phyloP scores from a whole-genome alignment of 2,329 filamentous ascomycete genomes.

The Sordariomycetes sp. region DNA sequence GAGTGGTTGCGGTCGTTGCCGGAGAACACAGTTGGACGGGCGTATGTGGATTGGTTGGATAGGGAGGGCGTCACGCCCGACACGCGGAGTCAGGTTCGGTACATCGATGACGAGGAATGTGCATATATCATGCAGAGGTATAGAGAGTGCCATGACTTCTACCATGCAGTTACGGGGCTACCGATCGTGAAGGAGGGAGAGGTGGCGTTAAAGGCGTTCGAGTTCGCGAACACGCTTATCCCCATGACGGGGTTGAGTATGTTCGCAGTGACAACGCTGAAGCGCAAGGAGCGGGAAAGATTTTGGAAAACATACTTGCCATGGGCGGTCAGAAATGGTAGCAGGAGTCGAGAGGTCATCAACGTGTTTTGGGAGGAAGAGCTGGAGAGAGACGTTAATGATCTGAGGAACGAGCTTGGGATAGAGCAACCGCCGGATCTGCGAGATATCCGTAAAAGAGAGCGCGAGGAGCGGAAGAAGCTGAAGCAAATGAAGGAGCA shows the following conservation, averaged over 20 bases:
- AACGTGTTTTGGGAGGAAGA: conserved; percentile 98
- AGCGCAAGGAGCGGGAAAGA: conserved; percentile 65
- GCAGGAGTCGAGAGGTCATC: conserved; percentile 69
- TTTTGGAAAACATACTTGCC: conserved; percentile 74
- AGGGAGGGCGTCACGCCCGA: conserved; percentile 89
- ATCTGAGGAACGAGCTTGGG: conserved; percentile 63
- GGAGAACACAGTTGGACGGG: conserved; percentile 64
- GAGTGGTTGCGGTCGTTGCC: conserved; percentile 64
- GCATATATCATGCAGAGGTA: conserved; percentile 99
- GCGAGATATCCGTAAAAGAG: conserved; percentile 62
- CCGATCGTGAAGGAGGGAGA: conserved; percentile 93
- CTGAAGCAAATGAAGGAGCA: conserved; percentile 36
- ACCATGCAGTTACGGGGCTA: conserved; percentile 86
- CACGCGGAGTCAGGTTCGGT: conserved; percentile 71
- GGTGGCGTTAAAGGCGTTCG: conserved; percentile 94
- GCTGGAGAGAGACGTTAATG: conserved; percentile 72
- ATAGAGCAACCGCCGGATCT: conserved; percentile 87
- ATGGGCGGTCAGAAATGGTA: conserved; percentile 82
- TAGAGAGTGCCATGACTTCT: conserved; percentile 95
- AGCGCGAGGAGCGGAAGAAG: conserved; percentile 59
- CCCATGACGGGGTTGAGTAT: conserved; percentile 91
- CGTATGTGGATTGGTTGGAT: conserved; percentile 88
- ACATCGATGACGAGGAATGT: conserved; percentile 91
- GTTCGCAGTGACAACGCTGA: conserved; percentile 78
- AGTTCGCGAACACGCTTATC: conserved; percentile 88